Conservation (phyloP, 2,329 filamentous ascomycete genomes). For the Trichoderma sp. region DNA sequence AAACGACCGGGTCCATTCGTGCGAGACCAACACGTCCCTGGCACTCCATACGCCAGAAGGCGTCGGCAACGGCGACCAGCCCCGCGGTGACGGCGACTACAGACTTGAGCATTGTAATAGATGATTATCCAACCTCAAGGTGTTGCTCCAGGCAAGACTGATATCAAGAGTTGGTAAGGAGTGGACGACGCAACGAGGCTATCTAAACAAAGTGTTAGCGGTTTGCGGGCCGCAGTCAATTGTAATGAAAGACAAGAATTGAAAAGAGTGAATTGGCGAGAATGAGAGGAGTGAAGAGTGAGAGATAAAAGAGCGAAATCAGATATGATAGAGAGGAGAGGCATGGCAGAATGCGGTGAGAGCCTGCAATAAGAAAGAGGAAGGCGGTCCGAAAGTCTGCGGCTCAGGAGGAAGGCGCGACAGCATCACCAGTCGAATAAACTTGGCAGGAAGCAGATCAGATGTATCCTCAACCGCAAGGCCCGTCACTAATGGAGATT, state of each 20-base stretch:
- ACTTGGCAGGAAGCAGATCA: conserved; percentile 3
- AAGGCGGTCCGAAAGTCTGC: not conserved
- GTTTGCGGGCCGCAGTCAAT: not conserved
- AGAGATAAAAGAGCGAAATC: not conserved
- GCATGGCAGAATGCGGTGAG: not conserved
- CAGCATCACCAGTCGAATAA: not conserved
- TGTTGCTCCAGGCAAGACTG: conserved; percentile 16
- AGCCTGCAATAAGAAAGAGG: not conserved
- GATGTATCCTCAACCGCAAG: not conserved
- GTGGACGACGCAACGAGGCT: conserved; percentile 36
- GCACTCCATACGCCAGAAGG: conserved; percentile 91
- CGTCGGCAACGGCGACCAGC: conserved; percentile 46
- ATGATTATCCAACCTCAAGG: conserved; percentile 28
- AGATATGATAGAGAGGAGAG: not conserved
- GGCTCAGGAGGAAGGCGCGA: not conserved
- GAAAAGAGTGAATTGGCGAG: not conserved
- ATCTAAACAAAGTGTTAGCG: conserved; percentile 28
- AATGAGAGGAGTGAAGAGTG: not conserved
- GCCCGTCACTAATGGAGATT: conserved; percentile 1
- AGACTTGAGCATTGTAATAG: conserved; percentile 35
- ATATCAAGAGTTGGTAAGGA: conserved; percentile 28
- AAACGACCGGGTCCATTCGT: conserved; percentile 74
- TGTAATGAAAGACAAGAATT: not conserved
- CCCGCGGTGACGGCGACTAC: conserved; percentile 33
- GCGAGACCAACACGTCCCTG: conserved; percentile 65